Base-by-base conservation (phyloP, 306 rosid genomes). In the Acacia melanoxylon region DNA sequence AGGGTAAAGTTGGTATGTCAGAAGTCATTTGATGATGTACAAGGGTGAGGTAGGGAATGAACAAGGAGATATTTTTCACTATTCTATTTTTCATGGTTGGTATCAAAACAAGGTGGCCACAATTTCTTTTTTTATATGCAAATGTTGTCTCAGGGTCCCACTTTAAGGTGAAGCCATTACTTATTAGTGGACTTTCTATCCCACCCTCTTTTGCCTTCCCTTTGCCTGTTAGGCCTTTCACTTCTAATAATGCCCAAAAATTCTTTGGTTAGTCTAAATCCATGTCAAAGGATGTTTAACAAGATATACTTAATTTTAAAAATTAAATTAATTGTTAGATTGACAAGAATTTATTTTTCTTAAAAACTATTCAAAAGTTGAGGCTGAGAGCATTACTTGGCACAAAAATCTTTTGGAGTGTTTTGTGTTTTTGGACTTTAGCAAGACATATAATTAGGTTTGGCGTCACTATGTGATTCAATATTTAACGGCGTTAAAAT, bases 121-220 rank as follows among this genome's bases (percentile, higher is more conserved):
- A 68, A 61, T 44, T 61, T 12, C 49, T 10, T 8, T 42, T 52
- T 45, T 31, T 65, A 24, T 24, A 22, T 46, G 75, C 59, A 72
- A 62, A 45, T 71, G 85, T 80, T 84, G 77, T 68, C 59, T 9
- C 65, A 11, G 81, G 89, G 92, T 31, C 89, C 96, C 85, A 80
- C 9, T 76, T 78, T 74, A 90, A 82, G 68, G 87, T 63, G 88
- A 63, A 62, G 67, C 56, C 81, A 83, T 69, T 62, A 41, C 74
- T 58, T 63, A 69, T 10, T 27, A 24, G 44, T 49, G 66, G 67
- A 11, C 78, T 78, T 77, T 77, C 72, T 66, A 69, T 58, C 68
- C 80, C 79, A 75, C 81, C 49, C 73, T 83, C 69, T 78, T 80
- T 9, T 25, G 17, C 65, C n/a, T n/a, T n/a, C n/a, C n/a, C n/a